Base-by-base conservation (phyloP, 1,139 yeast genomes). In the Geotrichum aggregatum region DNA sequence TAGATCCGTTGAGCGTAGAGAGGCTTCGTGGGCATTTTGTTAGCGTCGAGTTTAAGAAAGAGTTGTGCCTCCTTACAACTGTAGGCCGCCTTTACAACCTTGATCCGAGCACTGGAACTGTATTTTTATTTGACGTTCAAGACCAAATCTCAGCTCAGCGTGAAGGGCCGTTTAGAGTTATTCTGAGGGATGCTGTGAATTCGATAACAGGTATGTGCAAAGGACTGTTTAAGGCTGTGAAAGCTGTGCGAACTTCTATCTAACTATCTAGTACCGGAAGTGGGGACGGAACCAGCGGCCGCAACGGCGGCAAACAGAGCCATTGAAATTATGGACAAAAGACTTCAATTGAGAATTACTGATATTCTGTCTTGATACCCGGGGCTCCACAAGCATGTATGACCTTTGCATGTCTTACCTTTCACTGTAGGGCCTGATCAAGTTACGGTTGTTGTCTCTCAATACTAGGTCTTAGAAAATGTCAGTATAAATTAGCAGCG, bases 51-150 rank as follows among this genome's bases (percentile, higher is more conserved):
- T 56, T 58, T 49, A 54, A 44, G 30, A 16, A 33, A n/a, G 41
- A 43, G 18, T 33, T 49, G 3, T 33, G 49, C 19, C n/a, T 24
- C 11, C 30, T 49, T n/a, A 58, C 61, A 3, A 43, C 56, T 2
- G 57, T 58, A 21, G 61, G 62, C 10, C 36, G 55, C 28, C 49
- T 60, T 35, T 56, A 51, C 39, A 60, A 60, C 42, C 44, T 58
- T 21, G 63, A 60, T 35, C 63, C 63, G 11, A 44, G 50, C n/a
- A 45, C 58, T 0, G 59, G 60, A 28, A 55, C 60, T 2, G 48
- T 60, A 13, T 16, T 45, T 24, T 19, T 45, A 14, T 45, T 45
- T 40, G 35, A 19, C 16, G n/a, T 45, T 18, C 43, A 36, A 18
- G 30, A 10, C 21, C 30, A 35, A 11, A 34, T 36, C 22, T 21